phyloP scores from a whole-genome alignment of 1,284 basidiomycete species.

The Fomitopsis betulina region DNA sequence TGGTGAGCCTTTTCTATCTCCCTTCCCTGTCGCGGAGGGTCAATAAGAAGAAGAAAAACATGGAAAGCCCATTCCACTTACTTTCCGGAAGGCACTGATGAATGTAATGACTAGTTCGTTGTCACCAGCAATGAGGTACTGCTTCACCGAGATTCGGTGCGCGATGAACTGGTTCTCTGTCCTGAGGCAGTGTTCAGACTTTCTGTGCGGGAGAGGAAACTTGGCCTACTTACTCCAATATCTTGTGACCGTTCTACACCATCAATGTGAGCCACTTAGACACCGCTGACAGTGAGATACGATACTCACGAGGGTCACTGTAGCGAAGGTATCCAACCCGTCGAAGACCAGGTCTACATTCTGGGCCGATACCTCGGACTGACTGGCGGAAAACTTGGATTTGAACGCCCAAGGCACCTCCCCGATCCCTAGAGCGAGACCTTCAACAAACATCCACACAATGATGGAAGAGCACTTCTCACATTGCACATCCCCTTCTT shows the following conservation, averaged over 20 bases:
- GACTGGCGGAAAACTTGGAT: constrained; percentile 53
- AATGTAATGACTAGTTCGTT: constrained; percentile 75
- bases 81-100: constrained; percentile 72
- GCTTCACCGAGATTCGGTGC: constrained; percentile 58
- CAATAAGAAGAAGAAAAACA: not conserved
- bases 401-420: constrained; percentile 86
- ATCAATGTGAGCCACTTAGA: not conserved
- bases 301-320: constrained; percentile 56
- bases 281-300: not conserved
- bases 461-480: constrained; percentile 6
- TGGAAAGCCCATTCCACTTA: constrained; percentile 8
- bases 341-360: constrained; percentile 80
- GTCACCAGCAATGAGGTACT: constrained; percentile 44
- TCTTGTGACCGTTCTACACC: constrained; percentile 60
- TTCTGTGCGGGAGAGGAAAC: too few species aligned
- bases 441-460: not conserved
- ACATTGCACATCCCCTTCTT: constrained; percentile 91
- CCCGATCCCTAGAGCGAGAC: constrained; percentile 63
- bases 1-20: constrained; percentile 58
- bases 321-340: constrained; percentile 84
- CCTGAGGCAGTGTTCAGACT: constrained; percentile 26
- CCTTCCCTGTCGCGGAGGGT: constrained; percentile 42
- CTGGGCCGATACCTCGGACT: constrained; percentile 39
- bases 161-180: constrained; percentile 77
- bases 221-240: constrained; percentile 47